A percentile compares a stretch with the other conserved stretches of the same genome.
phyloP scores from a whole-genome alignment of 2,329 filamentous ascomycete genomes.

The Hypoxylon sp. region DNA sequence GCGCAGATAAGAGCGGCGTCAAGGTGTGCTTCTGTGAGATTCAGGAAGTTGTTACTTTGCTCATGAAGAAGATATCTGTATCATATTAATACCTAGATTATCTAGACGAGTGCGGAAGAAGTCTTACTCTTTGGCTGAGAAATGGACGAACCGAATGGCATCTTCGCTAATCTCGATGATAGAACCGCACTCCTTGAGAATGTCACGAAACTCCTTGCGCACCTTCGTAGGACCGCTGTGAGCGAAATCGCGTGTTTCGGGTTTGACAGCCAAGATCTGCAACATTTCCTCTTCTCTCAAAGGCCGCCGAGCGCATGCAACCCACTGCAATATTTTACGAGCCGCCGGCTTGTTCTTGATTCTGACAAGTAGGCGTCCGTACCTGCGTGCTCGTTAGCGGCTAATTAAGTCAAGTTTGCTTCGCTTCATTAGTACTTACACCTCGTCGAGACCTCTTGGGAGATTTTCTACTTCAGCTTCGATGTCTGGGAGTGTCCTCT shows the following conservation, averaged over 20 bases:
- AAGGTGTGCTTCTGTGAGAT: conserved; percentile 14
- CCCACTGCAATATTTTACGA: conserved; percentile 19
- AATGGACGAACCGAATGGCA: conserved; percentile 21
- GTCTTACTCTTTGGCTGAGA: conserved; percentile 25
- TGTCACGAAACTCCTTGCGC: conserved; percentile 16
- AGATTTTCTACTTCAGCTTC: conserved; percentile 16
- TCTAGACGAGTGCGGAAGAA: background rate
- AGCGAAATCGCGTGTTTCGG: conserved; percentile 3
- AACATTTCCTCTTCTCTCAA: conserved; percentile 24
- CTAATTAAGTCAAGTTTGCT: background rate
- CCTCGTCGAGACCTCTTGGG: conserved; percentile 20
- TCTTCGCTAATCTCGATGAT: conserved; percentile 16
- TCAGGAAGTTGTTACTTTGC: conserved; percentile 15
- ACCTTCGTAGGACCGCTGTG: conserved; percentile 2
- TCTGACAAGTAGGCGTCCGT: conserved; percentile 16
- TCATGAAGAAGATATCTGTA: conserved; percentile 23
- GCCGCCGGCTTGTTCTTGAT: conserved; percentile 2
- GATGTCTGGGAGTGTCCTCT: conserved; percentile 13
- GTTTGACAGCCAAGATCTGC: conserved; percentile 12
- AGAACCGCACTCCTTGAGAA: conserved; percentile 16
- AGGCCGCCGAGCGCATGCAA: conserved; percentile 20
- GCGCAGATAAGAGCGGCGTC: conserved; percentile 9
- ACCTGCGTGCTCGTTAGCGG: conserved; percentile 6
- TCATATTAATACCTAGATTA: background rate
- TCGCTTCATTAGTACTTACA: conserved; percentile 3